Percentiles rank a stretch among this genome's conserved stretches.
These are phyloP conservation scores for Candida rishiriensis DNA, from an alignment of 805 yeast species.

Conservation along the genomic window DNA sequence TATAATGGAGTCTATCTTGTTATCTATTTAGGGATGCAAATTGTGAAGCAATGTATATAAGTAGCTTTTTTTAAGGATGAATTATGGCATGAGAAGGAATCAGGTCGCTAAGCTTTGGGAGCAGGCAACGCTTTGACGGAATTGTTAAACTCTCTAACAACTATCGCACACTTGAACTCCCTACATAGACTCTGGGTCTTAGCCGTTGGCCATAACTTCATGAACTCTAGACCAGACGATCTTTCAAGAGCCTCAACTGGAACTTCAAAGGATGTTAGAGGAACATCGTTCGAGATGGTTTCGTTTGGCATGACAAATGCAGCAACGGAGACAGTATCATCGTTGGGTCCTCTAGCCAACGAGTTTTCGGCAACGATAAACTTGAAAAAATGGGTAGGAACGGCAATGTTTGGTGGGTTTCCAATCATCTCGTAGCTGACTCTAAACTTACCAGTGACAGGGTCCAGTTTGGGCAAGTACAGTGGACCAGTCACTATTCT, in stretches of 20 bases:
- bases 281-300: conserved; percentile 64
- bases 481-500: conserved; percentile 92
- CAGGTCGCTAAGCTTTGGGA: conserved; percentile 16
- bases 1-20: not conserved
- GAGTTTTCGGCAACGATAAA: conserved; percentile 77
- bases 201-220: conserved; percentile 59
- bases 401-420: conserved; percentile 93
- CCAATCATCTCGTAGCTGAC: conserved; percentile 93
- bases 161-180: conserved; percentile 74
- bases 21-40: not conserved
- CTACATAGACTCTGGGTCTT: conserved; percentile 64
- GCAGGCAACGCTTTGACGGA: conserved; percentile 27
- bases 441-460: conserved; percentile 74
- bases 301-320: conserved; percentile 94
- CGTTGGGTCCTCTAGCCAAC: conserved; percentile 27
- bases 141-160: conserved; percentile 74
- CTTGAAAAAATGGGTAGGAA: conserved; percentile 96
- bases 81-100: not conserved
- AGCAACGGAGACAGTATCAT: conserved; percentile 62
- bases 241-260: conserved; percentile 88
- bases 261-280: conserved; percentile 73
- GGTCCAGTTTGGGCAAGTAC: conserved; percentile 72
- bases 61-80: not conserved
- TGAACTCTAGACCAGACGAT: conserved; percentile 77
- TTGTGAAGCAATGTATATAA: too few species aligned